Base-by-base conservation (phyloP, 148 eudicot genomes). In the Hydrangea macrophylla region DNA sequence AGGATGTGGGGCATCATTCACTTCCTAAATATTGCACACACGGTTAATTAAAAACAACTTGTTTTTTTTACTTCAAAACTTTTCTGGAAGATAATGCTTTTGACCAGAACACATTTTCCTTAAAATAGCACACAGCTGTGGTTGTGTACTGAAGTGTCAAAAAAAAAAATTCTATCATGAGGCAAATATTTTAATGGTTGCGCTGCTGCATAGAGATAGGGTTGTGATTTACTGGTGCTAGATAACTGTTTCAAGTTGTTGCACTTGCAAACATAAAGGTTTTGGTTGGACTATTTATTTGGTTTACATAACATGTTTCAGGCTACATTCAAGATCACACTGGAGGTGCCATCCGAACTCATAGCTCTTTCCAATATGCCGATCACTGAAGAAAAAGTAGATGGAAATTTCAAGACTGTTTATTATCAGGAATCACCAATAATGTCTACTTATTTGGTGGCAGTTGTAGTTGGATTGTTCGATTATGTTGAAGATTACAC, bases 301-400 rank as follows among this genome's bases (percentile, higher is more conserved):
- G 55, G 51, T 56, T 37, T 24, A 31, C 44, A 32, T 32, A 17
- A 48, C n/a, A 28, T 26, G 7, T 68, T 64, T 51, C 82, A 93
- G 98, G 98, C 98, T 60, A 93, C 87, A 35, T 93, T 93, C 82
- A 90, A 86, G 84, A 86, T 93, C 31, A 86, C 96, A 44, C 65
- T 93, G 76, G 92, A 86, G 69, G 96, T 92, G 64, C 98, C 98
- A 62, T 80, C 90, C 8, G 89, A 88, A 69, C 84, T 90, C 13
- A 79, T 83, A 33, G 95, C 98, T 55, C 98, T 93, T 76, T 93
- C 98, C 68, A 93, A 93, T 80, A 93, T 93, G 98, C 96, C 98
- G 71, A 84, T 88, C 61, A 30, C 62, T 66, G 86, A 90, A 73
- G 98, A 90, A 76, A 86, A 80, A 62, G 61, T 79, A 62, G 72